Conservation (phyloP, 2,329 filamentous ascomycete species). For the Neopestalotiopsis rosae region DNA sequence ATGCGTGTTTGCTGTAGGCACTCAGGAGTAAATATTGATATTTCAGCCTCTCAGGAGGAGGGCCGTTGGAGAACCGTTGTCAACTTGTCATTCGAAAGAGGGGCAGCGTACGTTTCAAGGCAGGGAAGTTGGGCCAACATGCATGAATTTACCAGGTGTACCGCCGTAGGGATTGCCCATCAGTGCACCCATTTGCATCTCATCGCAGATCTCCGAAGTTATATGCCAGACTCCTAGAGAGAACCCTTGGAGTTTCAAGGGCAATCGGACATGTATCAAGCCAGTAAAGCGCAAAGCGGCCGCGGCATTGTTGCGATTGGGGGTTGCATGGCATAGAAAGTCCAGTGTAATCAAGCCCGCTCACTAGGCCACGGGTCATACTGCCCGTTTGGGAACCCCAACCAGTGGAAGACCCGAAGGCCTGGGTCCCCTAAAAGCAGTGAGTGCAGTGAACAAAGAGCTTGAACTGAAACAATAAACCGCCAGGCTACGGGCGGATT, state of each 20-base stretch:
- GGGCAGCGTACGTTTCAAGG: not conserved
- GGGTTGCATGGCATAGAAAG: not conserved
- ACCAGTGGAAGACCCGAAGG: not conserved
- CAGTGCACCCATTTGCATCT: not conserved
- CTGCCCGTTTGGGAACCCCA: not conserved
- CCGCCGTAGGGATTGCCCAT: too few relatives aligned
- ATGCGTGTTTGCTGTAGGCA: too few relatives aligned
- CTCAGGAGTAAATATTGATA: too few relatives aligned
- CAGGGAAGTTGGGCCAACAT: not conserved
- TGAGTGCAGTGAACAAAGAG: not conserved
- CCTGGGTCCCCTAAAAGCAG: not conserved
- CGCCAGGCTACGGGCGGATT: not conserved
- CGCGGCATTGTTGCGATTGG: conserved; percentile 1
- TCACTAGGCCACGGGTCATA: not conserved
- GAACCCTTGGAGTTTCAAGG: not conserved
- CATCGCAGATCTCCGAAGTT: not conserved
- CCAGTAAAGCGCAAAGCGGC: not conserved
- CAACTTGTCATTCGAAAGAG: too few relatives aligned
- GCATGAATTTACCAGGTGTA: not conserved
- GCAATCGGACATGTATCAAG: not conserved
- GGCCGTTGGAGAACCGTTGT: too few relatives aligned
- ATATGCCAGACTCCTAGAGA: not conserved
- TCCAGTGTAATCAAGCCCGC: not conserved
- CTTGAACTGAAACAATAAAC: not conserved
- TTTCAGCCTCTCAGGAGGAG: too few relatives aligned